Percentiles rank a stretch among this genome's conserved stretches.
These are phyloP conservation scores for Cystobasidium sp. DNA, from an alignment of 1,284 basidiomycete genomes.

Conservation along the genomic window DNA sequence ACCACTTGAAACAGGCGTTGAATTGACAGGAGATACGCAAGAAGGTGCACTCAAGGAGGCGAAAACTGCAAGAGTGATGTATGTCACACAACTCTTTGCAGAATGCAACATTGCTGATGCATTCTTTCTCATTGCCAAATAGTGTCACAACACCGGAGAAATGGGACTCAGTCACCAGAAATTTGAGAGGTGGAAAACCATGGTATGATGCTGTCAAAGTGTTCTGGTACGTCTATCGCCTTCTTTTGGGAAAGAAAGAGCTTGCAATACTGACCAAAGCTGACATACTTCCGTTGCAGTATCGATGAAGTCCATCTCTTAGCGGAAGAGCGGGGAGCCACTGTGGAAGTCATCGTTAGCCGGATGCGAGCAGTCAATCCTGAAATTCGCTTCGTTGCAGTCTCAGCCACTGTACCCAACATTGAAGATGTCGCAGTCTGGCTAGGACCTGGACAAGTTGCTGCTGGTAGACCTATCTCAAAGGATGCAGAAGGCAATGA, in stretches of 20 bases:
- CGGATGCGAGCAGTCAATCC: slow-evolving; percentile 77
- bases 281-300: slow-evolving; percentile 40
- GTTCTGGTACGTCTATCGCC: slow-evolving; percentile 45
- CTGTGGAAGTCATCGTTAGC: slow-evolving; percentile 87
- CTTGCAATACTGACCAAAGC: no score
- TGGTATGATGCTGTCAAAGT: slow-evolving; percentile 61
- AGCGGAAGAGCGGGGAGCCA: slow-evolving; percentile 84
- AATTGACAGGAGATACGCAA: slow-evolving; percentile 88
- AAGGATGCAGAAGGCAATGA: slow-evolving; percentile 52
- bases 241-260: not conserved
- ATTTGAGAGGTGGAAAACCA: slow-evolving; percentile 63
- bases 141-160: slow-evolving; percentile 74
- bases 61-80: slow-evolving; percentile 74
- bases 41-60: slow-evolving; percentile 67
- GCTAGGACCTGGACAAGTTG: slow-evolving; percentile 66
- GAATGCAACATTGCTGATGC: slow-evolving; percentile 3
- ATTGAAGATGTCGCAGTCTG: slow-evolving; percentile 85
- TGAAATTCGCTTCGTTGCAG: slow-evolving; percentile 77
- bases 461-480: slow-evolving; percentile 52
- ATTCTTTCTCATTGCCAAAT: slow-evolving; percentile 55
- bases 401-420: slow-evolving; percentile 94
- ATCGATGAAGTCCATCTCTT: slow-evolving; percentile 96
- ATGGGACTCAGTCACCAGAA: slow-evolving; percentile 87
- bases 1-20: slow-evolving; percentile 66
- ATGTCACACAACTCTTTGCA: slow-evolving; percentile 1